phyloP scores from a whole-genome alignment of 1,139 yeast genomes.

The Suhomyces taliae region DNA sequence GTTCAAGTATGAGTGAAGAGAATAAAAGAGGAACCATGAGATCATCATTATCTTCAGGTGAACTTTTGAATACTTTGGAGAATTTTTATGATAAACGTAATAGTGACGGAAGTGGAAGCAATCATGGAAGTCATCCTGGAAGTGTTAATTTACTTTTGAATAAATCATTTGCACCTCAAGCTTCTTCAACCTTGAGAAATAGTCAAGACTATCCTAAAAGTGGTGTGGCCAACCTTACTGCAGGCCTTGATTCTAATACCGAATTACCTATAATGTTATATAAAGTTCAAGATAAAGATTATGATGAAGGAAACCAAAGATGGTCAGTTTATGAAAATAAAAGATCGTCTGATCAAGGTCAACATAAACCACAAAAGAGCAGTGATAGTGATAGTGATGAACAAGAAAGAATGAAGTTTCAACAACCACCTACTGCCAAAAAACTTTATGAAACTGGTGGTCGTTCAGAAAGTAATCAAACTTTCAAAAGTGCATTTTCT shows the following conservation, averaged over 20 bases:
- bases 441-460: constrained; percentile 1
- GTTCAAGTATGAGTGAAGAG: constrained; percentile 1
- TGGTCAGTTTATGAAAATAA: constrained; percentile 30
- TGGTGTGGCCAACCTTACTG: constrained; percentile 22
- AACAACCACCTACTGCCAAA: constrained; percentile 1
- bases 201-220: constrained; percentile 12
- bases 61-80: constrained; percentile 33
- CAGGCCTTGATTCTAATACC: constrained; percentile 28
- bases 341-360: constrained; percentile 9
- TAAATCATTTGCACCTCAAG: constrained; percentile 7
- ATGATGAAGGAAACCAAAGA: constrained; percentile 25
- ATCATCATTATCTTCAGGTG: constrained; percentile 38
- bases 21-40: constrained; percentile 18
- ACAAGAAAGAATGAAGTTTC: background rate
- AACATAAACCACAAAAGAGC: constrained; percentile 1
- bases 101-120: background rate
- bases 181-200: constrained; percentile 10
- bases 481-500: constrained; percentile 9
- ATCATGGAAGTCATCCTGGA: background rate
- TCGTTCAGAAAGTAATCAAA: constrained; percentile 7
- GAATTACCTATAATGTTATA: constrained; percentile 33
- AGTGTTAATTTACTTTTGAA: background rate
- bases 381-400: constrained; percentile 8
- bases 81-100: constrained; percentile 9
- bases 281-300: constrained; percentile 30